A percentile compares a stretch with the other conserved stretches of the same genome.
phyloP scores from a whole-genome alignment of 2,329 filamentous ascomycete species.

The Beauveria sp. region DNA sequence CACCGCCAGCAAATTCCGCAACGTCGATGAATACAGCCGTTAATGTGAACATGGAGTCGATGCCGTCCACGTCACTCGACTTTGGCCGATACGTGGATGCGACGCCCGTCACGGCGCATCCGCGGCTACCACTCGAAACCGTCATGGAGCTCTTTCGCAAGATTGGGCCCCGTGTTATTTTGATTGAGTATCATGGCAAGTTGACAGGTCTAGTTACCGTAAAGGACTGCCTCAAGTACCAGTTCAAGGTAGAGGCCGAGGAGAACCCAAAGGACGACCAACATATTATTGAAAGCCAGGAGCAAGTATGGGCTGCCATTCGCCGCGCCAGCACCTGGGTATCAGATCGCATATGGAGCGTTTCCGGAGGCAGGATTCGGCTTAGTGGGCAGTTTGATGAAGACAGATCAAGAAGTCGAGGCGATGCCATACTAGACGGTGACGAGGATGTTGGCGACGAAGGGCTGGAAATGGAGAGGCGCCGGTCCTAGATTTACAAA shows the following conservation, averaged over 20 bases:
- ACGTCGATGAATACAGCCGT: constrained; percentile 37
- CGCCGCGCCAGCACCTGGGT: constrained; percentile 50
- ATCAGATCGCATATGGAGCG: constrained; percentile 43
- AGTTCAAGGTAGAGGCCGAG: constrained; percentile 88
- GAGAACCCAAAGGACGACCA: constrained; percentile 62
- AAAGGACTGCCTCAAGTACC: constrained; percentile 94
- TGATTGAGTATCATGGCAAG: constrained; percentile 82
- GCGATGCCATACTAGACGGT: constrained; percentile 33
- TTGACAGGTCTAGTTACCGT: constrained; percentile 84
- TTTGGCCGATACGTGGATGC: constrained; percentile 83
- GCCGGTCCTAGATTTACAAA: constrained; percentile 15
- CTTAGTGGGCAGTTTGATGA: constrained; percentile 36
- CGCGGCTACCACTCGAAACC: constrained; percentile 84
- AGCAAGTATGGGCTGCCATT: constrained; percentile 56
- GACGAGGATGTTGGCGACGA: constrained; percentile 34
- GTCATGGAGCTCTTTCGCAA: constrained; percentile 99
- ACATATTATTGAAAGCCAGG: constrained; percentile 49
- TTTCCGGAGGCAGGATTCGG: constrained; percentile 50
- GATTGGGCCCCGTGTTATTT: constrained; percentile 86
- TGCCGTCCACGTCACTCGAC: constrained; percentile 56
- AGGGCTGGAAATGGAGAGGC: constrained; percentile 36
- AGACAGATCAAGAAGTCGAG: constrained; percentile 34
- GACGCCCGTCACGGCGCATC: constrained; percentile 85
- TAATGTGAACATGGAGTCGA: constrained; percentile 51
- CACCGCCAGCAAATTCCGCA: constrained; percentile 23